phyloP scores from a whole-genome alignment of 148 eudicot species.

The Camellia japonica region DNA sequence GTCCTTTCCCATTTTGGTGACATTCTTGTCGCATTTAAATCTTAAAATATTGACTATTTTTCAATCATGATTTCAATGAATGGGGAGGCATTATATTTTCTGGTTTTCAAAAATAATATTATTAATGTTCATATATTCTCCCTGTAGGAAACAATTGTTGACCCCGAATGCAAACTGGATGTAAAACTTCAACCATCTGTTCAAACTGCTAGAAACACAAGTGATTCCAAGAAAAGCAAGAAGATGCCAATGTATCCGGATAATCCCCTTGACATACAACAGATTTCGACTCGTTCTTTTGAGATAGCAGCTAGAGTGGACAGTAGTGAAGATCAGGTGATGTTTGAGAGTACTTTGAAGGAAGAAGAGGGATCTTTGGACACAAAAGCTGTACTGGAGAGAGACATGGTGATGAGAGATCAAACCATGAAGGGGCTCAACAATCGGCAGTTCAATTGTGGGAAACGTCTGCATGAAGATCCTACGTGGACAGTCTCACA shows the following conservation, averaged over 20 bases:
- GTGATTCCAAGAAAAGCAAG: slow-evolving; percentile 9
- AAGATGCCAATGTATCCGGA: slow-evolving; percentile 4
- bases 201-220: slow-evolving; percentile 3
- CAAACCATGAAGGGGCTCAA: slow-evolving; percentile 19
- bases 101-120: no score
- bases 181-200: slow-evolving; percentile 13
- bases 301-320: slow-evolving; percentile 18
- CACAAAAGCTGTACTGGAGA: slow-evolving; percentile 21
- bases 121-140: no score
- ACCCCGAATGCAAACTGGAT: slow-evolving; percentile 3
- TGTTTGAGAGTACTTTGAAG: slow-evolving; percentile 29
- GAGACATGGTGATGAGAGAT: neutral
- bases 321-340: slow-evolving; percentile 14
- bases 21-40: no score
- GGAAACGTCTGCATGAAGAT: slow-evolving; percentile 26
- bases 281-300: slow-evolving; percentile 14
- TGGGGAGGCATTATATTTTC: no score
- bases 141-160: slow-evolving; percentile 27
- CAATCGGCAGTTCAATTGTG: slow-evolving; percentile 19
- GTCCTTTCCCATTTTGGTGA: no score
- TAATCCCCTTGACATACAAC: slow-evolving; percentile 19
- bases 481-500: slow-evolving; percentile 14
- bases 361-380: slow-evolving; percentile 27
- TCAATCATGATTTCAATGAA: no score
- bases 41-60: no score